phyloP scores from a whole-genome alignment of 2,329 filamentous ascomycete genomes.

The Graphilbum sp. region DNA sequence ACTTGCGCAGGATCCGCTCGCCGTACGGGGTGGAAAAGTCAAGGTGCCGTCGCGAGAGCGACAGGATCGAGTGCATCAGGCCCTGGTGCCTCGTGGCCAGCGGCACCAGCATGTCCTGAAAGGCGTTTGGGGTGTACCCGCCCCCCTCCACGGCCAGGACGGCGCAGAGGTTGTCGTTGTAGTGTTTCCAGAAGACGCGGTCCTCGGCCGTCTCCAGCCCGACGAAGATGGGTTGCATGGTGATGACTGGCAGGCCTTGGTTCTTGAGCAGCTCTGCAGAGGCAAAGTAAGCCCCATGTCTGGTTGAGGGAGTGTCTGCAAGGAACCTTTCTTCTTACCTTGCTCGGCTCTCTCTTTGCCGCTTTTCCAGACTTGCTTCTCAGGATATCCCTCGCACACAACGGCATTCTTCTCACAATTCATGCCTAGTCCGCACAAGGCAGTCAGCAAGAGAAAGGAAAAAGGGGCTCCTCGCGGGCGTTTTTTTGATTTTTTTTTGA shows the following conservation, averaged over 20 bases:
- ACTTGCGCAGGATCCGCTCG: conserved; percentile 31
- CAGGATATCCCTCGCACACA: conserved; percentile 77
- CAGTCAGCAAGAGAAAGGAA: not conserved
- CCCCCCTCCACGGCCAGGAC: conserved; percentile 72
- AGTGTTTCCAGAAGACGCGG: conserved; percentile 67
- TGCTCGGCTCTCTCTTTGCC: conserved; percentile 63
- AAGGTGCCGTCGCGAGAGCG: conserved; percentile 64
- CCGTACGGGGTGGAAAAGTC: conserved; percentile 43
- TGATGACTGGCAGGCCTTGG: conserved; percentile 34
- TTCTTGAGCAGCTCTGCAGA: conserved; percentile 30
- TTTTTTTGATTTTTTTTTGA: too few relatives aligned
- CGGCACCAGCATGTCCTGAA: conserved; percentile 68
- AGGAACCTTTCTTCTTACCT: conserved; percentile 23
- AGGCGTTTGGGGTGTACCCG: conserved; percentile 67
- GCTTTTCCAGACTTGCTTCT: conserved; percentile 75
- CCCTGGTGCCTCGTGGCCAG: conserved; percentile 67
- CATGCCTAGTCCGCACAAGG: too few relatives aligned
- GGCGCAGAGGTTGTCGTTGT: conserved; percentile 61
- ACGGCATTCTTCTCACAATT: conserved; percentile 92
- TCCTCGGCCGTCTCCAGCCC: conserved; percentile 71
- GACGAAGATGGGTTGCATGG: conserved; percentile 52
- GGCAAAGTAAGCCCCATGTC: not conserved
- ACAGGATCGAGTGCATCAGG: conserved; percentile 81
- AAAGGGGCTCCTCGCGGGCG: too few relatives aligned
- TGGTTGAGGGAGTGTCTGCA: not conserved